These are phyloP conservation scores for Thraustochytrium striatum DNA, from an alignment of 352 stramenopile genomes.

Conservation along the genomic window DNA sequence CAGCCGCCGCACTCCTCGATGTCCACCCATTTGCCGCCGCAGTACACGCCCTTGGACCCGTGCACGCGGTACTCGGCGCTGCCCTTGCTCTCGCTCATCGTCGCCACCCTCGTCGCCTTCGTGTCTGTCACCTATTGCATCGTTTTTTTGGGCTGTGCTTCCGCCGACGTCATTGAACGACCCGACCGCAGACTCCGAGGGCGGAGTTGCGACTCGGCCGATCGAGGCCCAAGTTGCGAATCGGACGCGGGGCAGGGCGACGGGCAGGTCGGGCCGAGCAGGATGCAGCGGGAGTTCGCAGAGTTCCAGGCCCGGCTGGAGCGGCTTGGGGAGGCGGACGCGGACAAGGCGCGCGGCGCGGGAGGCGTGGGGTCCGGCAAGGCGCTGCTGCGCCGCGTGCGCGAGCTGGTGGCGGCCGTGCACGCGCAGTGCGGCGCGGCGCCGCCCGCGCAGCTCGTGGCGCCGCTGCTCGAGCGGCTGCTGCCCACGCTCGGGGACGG, in stretches of 20 bases:
- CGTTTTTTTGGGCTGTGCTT: too few relatives aligned
- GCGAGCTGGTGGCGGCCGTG: background rate
- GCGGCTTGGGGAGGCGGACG: background rate
- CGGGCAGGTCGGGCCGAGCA: too few relatives aligned
- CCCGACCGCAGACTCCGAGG: too few relatives aligned
- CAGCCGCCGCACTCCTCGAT: constrained; percentile 60
- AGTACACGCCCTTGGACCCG: constrained; percentile 60
- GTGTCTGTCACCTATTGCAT: too few relatives aligned
- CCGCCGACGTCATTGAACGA: too few relatives aligned
- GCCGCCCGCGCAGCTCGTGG: background rate
- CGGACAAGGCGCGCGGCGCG: too few relatives aligned
- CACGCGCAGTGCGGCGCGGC: background rate
- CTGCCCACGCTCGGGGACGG: background rate
- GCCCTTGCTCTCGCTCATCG: background rate
- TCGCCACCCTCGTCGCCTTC: too few relatives aligned
- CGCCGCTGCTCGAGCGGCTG: background rate
- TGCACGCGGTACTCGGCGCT: background rate
- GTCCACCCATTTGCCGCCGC: constrained; percentile 61
- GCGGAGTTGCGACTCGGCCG: too few relatives aligned
- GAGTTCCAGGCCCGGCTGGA: background rate
- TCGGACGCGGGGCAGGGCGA: too few relatives aligned
- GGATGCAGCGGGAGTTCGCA: background rate
- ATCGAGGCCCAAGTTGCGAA: too few relatives aligned
- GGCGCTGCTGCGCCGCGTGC: background rate
- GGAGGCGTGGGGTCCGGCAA: background rate